These are phyloP conservation scores for Pseudocercospora fuligena DNA, from an alignment of 2,329 filamentous ascomycete genomes.

Conservation along the genomic window DNA sequence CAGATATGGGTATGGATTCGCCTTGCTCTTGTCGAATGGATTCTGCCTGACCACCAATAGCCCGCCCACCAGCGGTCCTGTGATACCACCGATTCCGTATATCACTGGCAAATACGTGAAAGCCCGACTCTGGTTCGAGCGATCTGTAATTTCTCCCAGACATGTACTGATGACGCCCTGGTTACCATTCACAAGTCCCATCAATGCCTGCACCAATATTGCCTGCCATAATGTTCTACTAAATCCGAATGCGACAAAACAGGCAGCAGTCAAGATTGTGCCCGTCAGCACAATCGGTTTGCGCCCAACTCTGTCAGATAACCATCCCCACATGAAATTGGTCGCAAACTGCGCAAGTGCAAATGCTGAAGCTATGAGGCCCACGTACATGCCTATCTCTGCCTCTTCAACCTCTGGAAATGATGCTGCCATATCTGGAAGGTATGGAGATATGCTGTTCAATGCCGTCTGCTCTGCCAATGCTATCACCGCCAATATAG, in stretches of 20 bases:
- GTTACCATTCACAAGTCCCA: conserved; percentile 95
- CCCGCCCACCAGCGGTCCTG: conserved; percentile 88
- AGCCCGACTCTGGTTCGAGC: conserved; percentile 88
- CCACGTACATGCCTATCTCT: conserved; percentile 84
- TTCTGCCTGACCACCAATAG: conserved; percentile 71
- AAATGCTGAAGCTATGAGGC: conserved; percentile 86
- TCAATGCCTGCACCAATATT: conserved; percentile 80
- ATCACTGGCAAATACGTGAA: conserved; percentile 95
- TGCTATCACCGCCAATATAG: conserved; percentile 83
- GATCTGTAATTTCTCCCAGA: conserved; percentile 90
- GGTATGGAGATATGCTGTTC: conserved; percentile 94
- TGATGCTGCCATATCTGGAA: conserved; percentile 86
- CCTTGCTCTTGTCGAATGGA: conserved; percentile 57
- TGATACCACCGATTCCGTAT: conserved; percentile 94
- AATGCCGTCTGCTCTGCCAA: conserved; percentile 94
- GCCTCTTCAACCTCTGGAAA: conserved; percentile 78
- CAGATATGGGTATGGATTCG: conserved; percentile 77
- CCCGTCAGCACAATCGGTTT: conserved; percentile 84
- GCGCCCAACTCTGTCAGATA: conserved; percentile 77
- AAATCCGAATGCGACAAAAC: conserved; percentile 87
- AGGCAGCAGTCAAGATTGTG: conserved; percentile 78
- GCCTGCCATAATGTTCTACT: conserved; percentile 83
- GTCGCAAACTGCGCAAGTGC: conserved; percentile 90
- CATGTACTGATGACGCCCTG: conserved; percentile 93
- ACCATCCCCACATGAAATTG: conserved; percentile 88